Base-by-base conservation (phyloP, 768 basidiomycete genomes). In the Mycena haematopus region DNA sequence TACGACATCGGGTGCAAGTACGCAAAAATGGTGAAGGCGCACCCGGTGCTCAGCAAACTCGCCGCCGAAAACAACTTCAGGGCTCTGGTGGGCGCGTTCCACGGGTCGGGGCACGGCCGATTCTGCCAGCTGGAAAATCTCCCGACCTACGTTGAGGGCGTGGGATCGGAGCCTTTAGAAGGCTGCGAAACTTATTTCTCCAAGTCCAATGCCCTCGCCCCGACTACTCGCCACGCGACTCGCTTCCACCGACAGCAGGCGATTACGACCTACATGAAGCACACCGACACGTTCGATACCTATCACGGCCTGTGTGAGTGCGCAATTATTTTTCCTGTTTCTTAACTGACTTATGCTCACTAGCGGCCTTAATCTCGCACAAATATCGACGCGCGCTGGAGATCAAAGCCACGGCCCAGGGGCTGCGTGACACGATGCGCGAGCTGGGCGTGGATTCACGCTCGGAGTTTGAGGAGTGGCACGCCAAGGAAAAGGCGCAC, bases 381-480 rank as follows among this genome's bases (percentile, higher is more conserved):
- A 54, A 54, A n/a, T 54, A 54, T 19, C 22, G 52, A 19, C 52
- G 52, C 13, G 52, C 52, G 0, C 8, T 54, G 17, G 33, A 54
- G 19, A n/a, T 40, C 10, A 6, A 44, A 21, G 22, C 13, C 33
- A 46, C 29, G 19, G 1, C 19, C n/a, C 14, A 8, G 21, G 3
- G 7, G 2, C 25, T 38, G 13, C 47, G 22, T 3, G 36, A 38
- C 35, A 35, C 47, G 6, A 59, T 59, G 58, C 29, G 21, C 0
- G 35, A 2, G 21, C 36, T 56, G 10, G 38, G 38, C 19, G 24
- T 56, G 15, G 22, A 27, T 10, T 8, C 24, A 14, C 58, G 58
- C 9, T n/a, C n/a, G 2, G 58, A 14, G 15, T 59, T 66, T 27
- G 40, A 42, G 21, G 50, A n/a, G 7, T 66, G 65, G 65, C 56